phyloP scores from a whole-genome alignment of 108 stramenopile species.

The Parietichytrium sp. region DNA sequence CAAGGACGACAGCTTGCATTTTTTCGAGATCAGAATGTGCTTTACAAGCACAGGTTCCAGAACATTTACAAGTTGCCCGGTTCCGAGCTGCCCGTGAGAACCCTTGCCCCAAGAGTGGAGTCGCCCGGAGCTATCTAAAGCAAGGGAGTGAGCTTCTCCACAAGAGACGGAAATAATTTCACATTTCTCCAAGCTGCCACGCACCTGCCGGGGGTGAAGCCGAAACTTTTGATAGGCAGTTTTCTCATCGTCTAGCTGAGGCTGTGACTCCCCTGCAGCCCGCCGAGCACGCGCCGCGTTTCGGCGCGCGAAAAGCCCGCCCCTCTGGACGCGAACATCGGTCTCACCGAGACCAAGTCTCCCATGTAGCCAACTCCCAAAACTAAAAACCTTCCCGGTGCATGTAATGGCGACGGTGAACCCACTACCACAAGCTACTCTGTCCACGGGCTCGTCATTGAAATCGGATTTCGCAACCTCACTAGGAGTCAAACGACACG shows the following conservation, averaged over 20 bases:
- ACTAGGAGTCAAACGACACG: background rate
- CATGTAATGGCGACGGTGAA: background rate
- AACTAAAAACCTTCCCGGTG: background rate
- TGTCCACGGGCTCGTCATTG: background rate
- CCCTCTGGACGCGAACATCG: no score
- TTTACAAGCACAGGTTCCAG: background rate
- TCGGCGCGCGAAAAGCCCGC: no score
- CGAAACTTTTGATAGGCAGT: background rate
- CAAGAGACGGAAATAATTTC: background rate
- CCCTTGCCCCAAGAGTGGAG: background rate
- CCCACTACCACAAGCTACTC: background rate
- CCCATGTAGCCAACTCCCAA: conserved; percentile 10
- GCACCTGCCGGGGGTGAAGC: background rate
- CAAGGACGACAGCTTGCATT: background rate
- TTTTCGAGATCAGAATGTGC: background rate
- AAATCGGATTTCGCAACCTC: background rate
- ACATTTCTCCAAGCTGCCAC: background rate
- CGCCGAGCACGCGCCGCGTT: no score
- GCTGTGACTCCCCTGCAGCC: no score
- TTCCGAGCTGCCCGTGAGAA: conserved; percentile 13
- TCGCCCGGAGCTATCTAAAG: background rate
- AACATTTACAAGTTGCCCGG: background rate
- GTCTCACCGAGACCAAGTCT: conserved; percentile 23
- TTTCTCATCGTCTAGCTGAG: background rate
- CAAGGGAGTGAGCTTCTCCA: background rate